Conservation (phyloP, 2,329 filamentous ascomycete species). For the Curvularia hawaiiensis region DNA sequence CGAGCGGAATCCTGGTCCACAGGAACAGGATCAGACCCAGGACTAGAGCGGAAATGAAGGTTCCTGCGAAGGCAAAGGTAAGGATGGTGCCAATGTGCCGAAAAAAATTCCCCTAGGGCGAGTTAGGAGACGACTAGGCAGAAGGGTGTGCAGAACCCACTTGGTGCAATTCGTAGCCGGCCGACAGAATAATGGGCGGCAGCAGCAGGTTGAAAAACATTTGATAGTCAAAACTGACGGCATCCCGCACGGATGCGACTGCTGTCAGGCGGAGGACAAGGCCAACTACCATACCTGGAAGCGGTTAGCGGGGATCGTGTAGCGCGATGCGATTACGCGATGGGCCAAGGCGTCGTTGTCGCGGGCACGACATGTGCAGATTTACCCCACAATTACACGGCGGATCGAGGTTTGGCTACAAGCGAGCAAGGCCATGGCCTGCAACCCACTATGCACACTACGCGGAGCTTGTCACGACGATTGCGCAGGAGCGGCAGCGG, state of each 20-base stretch:
- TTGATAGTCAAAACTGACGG: conserved; percentile 97
- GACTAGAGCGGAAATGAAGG: conserved; percentile 95
- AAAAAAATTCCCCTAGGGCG: conserved; percentile 83
- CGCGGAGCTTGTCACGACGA: conserved; percentile 13
- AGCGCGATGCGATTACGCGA: conserved; percentile 25
- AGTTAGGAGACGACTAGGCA: conserved; percentile 7
- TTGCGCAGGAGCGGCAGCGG: conserved; percentile 7
- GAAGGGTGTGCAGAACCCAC: conserved; percentile 39
- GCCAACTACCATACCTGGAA: conserved; percentile 88
- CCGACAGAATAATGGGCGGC: conserved; percentile 97
- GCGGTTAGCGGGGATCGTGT: conserved; percentile 29
- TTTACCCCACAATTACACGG: conserved; percentile 19
- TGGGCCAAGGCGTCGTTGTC: conserved; percentile 18
- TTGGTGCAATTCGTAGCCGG: conserved; percentile 96
- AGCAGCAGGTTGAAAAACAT: conserved; percentile 99
- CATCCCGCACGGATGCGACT: conserved; percentile 82
- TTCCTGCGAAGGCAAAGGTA: conserved; percentile 96
- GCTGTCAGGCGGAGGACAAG: conserved; percentile 82
- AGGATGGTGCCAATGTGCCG: conserved; percentile 96
- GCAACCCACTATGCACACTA: conserved; percentile 17
- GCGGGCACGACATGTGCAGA: conserved; percentile 18
- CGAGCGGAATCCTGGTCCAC: conserved; percentile 85
- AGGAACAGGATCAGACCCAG: conserved; percentile 87
- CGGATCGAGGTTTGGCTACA: conserved; percentile 14
- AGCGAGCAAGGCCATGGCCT: conserved; percentile 5